phyloP scores from a whole-genome alignment of 176 grass and related monocot genomes.

The Rhynchospora breviuscula region DNA sequence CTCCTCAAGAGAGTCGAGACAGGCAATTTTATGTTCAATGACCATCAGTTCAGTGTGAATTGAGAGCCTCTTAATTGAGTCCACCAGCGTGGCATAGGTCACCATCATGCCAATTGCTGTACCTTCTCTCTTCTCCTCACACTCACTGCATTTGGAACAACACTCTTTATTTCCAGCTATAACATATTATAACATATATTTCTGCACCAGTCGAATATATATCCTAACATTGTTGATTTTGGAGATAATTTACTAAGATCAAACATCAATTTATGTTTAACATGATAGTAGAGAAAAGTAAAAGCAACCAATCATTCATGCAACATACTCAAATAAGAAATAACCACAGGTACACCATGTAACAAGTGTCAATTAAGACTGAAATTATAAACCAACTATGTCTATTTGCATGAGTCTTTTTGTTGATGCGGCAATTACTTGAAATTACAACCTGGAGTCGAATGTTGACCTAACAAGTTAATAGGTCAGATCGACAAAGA shows the following conservation, averaged over 20 bases:
- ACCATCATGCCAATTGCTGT: conserved; percentile 43
- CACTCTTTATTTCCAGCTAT: background rate
- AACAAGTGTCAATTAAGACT: background rate
- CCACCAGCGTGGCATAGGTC: conserved; percentile 37
- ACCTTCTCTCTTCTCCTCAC: conserved; percentile 29
- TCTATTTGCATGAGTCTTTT: background rate
- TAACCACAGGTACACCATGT: background rate
- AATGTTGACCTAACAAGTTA: background rate
- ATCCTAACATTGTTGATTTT: background rate
- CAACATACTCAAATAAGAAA: background rate
- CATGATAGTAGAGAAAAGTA: background rate
- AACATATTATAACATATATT: background rate
- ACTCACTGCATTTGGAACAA: background rate
- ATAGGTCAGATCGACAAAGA: background rate
- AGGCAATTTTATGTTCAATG: conserved; percentile 37
- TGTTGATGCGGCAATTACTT: background rate
- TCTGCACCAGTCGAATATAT: background rate
- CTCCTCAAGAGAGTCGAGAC: conserved; percentile 27
- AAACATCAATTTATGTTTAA: background rate
- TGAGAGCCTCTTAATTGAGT: conserved; percentile 29
- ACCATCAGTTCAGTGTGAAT: conserved; percentile 22
- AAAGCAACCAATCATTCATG: background rate
- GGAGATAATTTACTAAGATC: background rate
- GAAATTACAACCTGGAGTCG: background rate
- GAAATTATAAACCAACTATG: background rate